Evolutionary conservation across 179 eudicot genomes (phyloP).

Genomic region (Heliamphora pulchella): DNA sequence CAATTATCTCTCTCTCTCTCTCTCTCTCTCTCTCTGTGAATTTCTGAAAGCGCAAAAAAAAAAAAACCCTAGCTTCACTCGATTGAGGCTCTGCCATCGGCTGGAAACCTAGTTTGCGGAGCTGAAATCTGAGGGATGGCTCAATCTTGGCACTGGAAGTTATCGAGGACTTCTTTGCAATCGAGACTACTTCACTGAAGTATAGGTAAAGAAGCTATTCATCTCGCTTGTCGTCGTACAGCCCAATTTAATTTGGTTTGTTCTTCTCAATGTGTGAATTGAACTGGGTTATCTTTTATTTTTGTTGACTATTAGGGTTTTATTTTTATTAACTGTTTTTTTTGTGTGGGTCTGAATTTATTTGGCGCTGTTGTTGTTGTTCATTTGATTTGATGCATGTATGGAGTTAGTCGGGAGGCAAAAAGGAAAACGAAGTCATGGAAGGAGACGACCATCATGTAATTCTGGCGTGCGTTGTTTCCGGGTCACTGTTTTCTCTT

Average conservation of each 20-base stretch:
- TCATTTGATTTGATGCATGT: constrained; percentile 13
- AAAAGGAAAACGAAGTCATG: constrained; percentile 32
- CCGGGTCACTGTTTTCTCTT: constrained; percentile 61
- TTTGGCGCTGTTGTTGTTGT: not conserved
- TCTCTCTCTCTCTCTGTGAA: too few relatives aligned
- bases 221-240: not conserved
- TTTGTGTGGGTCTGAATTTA: constrained; percentile 2
- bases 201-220: constrained; percentile 17
- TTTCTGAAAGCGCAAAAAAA: constrained; percentile 5
- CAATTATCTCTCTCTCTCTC: not conserved
- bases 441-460: constrained; percentile 39
- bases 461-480: constrained; percentile 59
- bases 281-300: not conserved
- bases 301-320: not conserved
- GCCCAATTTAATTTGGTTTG: not conserved
- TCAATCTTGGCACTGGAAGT: constrained; percentile 18
- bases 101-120: constrained; percentile 15
- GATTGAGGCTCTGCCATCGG: not conserved
- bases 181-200: constrained; percentile 17
- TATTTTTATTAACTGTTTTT: not conserved
- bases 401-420: constrained; percentile 26
- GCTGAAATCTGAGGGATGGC: constrained; percentile 17
- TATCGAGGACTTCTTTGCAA: not conserved
- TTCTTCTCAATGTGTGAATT: constrained; percentile 5
- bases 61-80: constrained; percentile 13